Evolutionary conservation across 768 basidiomycete species (phyloP), one percentile per base, ranked within the genome.

Genomic region (Hortiboletus campestris): DNA sequence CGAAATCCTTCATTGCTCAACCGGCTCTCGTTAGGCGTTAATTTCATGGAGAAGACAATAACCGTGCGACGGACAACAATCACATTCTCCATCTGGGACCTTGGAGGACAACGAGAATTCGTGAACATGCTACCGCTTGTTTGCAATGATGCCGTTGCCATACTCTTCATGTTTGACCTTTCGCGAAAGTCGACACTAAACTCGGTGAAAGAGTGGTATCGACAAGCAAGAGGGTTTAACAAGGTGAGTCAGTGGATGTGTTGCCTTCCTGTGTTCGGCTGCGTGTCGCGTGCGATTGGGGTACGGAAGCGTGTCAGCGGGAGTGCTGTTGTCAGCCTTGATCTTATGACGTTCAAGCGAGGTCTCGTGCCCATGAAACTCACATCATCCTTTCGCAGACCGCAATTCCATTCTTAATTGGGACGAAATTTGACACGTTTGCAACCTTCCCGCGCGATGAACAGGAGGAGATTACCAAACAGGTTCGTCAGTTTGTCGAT

Each of bases 41-140:
- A 98, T 75, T 98, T 98, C 75, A 98, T 98, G 97, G 96, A 99
- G 80, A 99, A 99, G 81, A 97, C 96, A 16, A 98, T 99, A 66
- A 90, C 91, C 53, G 96, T 99, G 63, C 87, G 97, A 63, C 88
- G 95, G 73, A 98, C 97, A 55, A 97, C 96, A 53, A 98, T 99
- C 74, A 98, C 96, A 3, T 98, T 99, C 78, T 98, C 95, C 61
- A 97, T 98, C 74, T 99, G 97, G 95, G 94, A 97, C 79, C 78
- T 97, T 54, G 94, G 94, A 61, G 94, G 93, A 46, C 96, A 99
- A 72, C 83, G 96, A 50, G 97, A 99, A 74, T 99, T 99, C 73
- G 97, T 99, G 63, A 96, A 96, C 75, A 98, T 98, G 95, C 78
- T 98, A 35, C 96, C 96, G 17, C 83, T 98, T 42, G 96, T 98